Percentiles rank a stretch among this genome's conserved stretches.
Conservation (phyloP, 345 rosid genomes). For the Dipteronia dyeriana region DNA sequence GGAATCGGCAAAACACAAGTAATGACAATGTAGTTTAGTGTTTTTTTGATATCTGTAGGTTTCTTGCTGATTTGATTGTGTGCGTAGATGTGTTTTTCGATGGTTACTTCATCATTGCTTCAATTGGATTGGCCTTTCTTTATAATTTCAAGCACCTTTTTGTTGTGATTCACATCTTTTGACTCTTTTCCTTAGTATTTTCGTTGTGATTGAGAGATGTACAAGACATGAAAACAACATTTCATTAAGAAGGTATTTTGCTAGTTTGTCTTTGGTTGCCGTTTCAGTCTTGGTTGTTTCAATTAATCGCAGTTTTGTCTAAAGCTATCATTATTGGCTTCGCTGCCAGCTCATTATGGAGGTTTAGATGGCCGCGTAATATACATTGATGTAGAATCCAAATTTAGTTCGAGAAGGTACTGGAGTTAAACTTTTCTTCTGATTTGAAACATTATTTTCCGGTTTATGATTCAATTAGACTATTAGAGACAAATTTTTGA, state of each 20-base stretch:
- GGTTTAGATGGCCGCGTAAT: slow-evolving; percentile 79
- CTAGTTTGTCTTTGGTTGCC: neutral
- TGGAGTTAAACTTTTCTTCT: neutral
- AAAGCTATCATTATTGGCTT: slow-evolving; percentile 72
- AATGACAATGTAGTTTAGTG: slow-evolving; percentile 5
- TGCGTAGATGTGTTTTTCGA: neutral
- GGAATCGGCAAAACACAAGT: slow-evolving; percentile 93
- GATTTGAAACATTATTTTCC: neutral
- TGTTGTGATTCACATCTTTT: neutral
- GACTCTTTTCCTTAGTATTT: neutral
- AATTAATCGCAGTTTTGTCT: slow-evolving; percentile 64
- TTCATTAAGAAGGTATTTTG: neutral
- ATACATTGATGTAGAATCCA: slow-evolving; percentile 78
- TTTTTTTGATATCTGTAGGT: neutral
- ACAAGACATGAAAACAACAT: neutral
- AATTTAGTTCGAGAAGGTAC: slow-evolving; percentile 83
- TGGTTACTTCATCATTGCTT: neutral
- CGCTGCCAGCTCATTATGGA: slow-evolving; percentile 66
- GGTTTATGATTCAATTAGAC: neutral
- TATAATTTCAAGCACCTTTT: neutral
- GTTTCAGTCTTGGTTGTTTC: neutral
- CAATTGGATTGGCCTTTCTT: neutral
- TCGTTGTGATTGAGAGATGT: neutral
- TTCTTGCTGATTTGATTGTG: no score
- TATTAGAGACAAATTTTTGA: neutral